Conservation (phyloP, 2,329 filamentous ascomycete species). For the Stagonosporopsis vannaccii region DNA sequence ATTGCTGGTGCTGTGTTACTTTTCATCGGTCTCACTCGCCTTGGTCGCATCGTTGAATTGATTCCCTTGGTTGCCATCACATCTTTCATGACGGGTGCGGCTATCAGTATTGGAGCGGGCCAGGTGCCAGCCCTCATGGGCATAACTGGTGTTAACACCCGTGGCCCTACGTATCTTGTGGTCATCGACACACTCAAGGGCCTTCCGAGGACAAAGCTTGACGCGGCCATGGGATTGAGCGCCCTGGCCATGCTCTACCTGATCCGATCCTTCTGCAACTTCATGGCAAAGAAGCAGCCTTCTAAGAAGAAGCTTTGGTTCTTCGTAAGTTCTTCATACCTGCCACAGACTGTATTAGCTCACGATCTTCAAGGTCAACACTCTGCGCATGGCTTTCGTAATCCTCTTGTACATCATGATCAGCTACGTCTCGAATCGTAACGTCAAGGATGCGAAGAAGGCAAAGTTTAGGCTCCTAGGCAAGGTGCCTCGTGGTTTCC, state of each 20-base stretch:
- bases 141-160: slow-evolving; percentile 74
- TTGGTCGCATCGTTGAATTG: slow-evolving; percentile 91
- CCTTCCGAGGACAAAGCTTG: slow-evolving; percentile 71
- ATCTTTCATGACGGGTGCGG: slow-evolving; percentile 97
- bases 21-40: slow-evolving; percentile 78
- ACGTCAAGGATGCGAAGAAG: slow-evolving; percentile 50
- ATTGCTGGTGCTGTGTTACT: slow-evolving; percentile 81
- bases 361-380: slow-evolving; percentile 62
- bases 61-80: slow-evolving; percentile 91
- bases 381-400: slow-evolving; percentile 87
- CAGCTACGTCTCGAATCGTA: slow-evolving; percentile 81
- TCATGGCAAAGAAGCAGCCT: slow-evolving; percentile 72
- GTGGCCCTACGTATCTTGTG: slow-evolving; percentile 80
- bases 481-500: slow-evolving; percentile 83
- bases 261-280: slow-evolving; percentile 67
- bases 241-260: slow-evolving; percentile 80
- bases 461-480: slow-evolving; percentile 78
- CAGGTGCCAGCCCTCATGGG: slow-evolving; percentile 86
- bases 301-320: slow-evolving; percentile 80
- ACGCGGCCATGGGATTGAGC: slow-evolving; percentile 87
- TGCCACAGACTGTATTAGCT: background rate
- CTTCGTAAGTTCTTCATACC: slow-evolving; percentile 60
- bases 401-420: slow-evolving; percentile 93
- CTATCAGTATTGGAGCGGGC: slow-evolving; percentile 84
- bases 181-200: slow-evolving; percentile 85